Evolutionary conservation across 768 basidiomycete genomes (phyloP).

Genomic region (Leucosporidium scottii): DNA sequence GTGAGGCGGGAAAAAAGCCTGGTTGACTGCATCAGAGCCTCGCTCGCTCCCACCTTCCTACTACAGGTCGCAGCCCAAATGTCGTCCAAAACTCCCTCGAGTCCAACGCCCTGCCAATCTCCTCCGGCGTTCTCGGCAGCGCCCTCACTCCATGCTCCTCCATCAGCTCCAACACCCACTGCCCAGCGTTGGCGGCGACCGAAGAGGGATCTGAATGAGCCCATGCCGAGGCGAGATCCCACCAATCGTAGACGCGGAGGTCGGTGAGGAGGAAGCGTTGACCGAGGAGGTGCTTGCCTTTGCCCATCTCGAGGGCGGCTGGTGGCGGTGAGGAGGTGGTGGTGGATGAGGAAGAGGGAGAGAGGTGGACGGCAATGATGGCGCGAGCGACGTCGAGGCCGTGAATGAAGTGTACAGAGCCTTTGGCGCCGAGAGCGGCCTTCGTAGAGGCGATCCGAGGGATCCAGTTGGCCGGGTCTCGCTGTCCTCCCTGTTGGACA

Average conservation of each 20-base stretch:
- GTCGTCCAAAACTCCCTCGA: slow-evolving; percentile 56
- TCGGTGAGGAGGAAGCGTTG: slow-evolving; percentile 31
- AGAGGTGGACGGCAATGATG: slow-evolving; percentile 53
- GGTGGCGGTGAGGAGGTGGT: slow-evolving; percentile 52
- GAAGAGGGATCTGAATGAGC: slow-evolving; percentile 38
- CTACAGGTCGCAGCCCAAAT: slow-evolving; percentile 34
- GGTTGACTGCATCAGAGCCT: slow-evolving; percentile 6
- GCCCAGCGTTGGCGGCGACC: neutral
- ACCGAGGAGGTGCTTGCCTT: neutral
- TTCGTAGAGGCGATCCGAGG: slow-evolving; percentile 53
- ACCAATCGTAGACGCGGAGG: slow-evolving; percentile 54
- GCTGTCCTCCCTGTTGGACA: slow-evolving; percentile 46
- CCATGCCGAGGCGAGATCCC: slow-evolving; percentile 59
- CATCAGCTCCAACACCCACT: slow-evolving; percentile 59
- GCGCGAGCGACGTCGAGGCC: slow-evolving; percentile 55
- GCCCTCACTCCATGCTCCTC: slow-evolving; percentile 49
- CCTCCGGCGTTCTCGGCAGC: slow-evolving; percentile 51
- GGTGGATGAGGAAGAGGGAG: slow-evolving; percentile 46
- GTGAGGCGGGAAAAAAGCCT: too few relatives aligned
- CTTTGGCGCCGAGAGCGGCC: slow-evolving; percentile 53
- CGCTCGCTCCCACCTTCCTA: slow-evolving; percentile 23
- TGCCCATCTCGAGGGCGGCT: neutral
- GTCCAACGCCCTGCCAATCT: slow-evolving; percentile 54
- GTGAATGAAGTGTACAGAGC: slow-evolving; percentile 58
- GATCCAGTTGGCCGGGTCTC: slow-evolving; percentile 53